These are phyloP conservation scores for Solanum rostratum DNA, from an alignment of 257 asterid genomes.

Conservation along the genomic window DNA sequence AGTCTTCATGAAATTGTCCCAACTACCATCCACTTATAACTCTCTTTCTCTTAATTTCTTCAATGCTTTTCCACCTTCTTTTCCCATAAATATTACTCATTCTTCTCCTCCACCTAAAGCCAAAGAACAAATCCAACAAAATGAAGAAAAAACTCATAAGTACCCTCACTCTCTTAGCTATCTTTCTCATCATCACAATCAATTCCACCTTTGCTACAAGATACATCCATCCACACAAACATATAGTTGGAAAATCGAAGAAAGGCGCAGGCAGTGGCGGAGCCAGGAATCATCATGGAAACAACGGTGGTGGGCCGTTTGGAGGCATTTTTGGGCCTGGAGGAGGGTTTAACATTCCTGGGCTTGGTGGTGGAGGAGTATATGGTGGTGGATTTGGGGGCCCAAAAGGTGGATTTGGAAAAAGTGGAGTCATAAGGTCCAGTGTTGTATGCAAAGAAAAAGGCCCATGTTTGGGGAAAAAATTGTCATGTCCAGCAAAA, in stretches of 20 bases:
- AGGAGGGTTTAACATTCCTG: conserved; percentile 56
- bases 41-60: neutral
- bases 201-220: conserved; percentile 21
- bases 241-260: neutral
- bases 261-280: conserved; percentile 7
- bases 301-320: conserved; percentile 5
- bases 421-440: conserved; percentile 32
- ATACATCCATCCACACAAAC: conserved; percentile 1
- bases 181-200: conserved; percentile 23
- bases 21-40: conserved; percentile 40
- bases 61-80: conserved; percentile 11
- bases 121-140: neutral
- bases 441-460: conserved; percentile 37
- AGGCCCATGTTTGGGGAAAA: conserved; percentile 75
- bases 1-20: conserved; percentile 11
- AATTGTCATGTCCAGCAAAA: conserved; percentile 71
- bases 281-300: neutral
- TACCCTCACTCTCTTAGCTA: conserved; percentile 3
- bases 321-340: conserved; percentile 48
- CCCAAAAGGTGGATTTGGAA: conserved; percentile 50
- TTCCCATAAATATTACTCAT: neutral
- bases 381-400: conserved; percentile 71
- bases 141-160: conserved; percentile 23
- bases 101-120: neutral
- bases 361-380: conserved; percentile 62